These are phyloP conservation scores for Oemleria cerasiformis DNA, from an alignment of 306 rosid species.

Conservation along the genomic window DNA sequence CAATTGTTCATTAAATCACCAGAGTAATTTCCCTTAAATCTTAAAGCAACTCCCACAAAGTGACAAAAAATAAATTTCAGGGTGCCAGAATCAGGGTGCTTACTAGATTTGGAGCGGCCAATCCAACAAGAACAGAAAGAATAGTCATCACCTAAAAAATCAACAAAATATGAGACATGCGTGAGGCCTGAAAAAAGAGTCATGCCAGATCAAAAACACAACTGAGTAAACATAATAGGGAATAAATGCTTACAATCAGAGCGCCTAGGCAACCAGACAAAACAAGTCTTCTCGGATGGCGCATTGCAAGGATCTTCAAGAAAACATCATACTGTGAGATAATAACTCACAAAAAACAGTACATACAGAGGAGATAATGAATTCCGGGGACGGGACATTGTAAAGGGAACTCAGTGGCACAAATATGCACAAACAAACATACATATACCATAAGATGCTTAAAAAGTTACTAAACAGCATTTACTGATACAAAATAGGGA, in stretches of 20 bases:
- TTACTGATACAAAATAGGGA: background rate
- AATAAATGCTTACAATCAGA: constrained; percentile 63
- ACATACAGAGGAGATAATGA: background rate
- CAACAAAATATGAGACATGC: constrained; percentile 18
- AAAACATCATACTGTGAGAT: constrained; percentile 27
- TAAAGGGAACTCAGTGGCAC: background rate
- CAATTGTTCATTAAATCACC: background rate
- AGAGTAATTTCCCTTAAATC: background rate
- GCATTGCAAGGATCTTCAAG: constrained; percentile 87
- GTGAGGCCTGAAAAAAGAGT: constrained; percentile 12
- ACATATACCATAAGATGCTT: background rate
- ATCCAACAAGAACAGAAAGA: constrained; percentile 88
- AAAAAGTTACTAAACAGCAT: background rate
- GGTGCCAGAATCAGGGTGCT: constrained; percentile 16
- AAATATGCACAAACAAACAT: background rate
- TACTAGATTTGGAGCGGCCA: constrained; percentile 98
- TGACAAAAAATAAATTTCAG: background rate
- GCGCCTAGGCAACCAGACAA: constrained; percentile 77
- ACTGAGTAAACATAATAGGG: background rate
- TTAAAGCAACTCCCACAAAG: constrained; percentile 1
- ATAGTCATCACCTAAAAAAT: constrained; percentile 78
- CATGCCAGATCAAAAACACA: background rate
- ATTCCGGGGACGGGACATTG: background rate
- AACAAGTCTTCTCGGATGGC: constrained; percentile 85
- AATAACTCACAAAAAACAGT: constrained; percentile 7